phyloP scores from a whole-genome alignment of 768 basidiomycete genomes.

The Boletus rufocinnamomeus region DNA sequence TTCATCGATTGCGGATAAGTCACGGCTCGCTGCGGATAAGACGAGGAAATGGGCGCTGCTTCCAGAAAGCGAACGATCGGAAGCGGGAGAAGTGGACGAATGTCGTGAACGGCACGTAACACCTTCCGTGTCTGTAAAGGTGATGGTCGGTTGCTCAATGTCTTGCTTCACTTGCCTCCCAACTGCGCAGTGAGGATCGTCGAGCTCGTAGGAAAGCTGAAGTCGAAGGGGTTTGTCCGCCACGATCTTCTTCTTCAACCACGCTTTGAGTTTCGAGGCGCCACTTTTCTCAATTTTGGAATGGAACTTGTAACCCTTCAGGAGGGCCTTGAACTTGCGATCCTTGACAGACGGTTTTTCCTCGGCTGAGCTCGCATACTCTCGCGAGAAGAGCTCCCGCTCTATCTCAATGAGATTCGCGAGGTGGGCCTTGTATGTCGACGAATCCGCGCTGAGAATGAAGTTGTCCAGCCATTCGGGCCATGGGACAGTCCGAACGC shows the following conservation, averaged over 20 bases:
- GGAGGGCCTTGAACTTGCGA: constrained; percentile 42
- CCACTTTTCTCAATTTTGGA: constrained; percentile 37
- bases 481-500: constrained; percentile 38
- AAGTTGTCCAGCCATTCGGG: constrained; percentile 43
- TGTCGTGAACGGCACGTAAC: constrained; percentile 17
- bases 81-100: constrained; percentile 4
- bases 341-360: constrained; percentile 35
- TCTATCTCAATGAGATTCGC: constrained; percentile 40
- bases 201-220: constrained; percentile 44
- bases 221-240: constrained; percentile 40
- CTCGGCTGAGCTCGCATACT: constrained; percentile 21
- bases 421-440: constrained; percentile 39
- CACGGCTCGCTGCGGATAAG: constrained; percentile 54
- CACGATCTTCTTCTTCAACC: constrained; percentile 62
- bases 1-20: constrained; percentile 56
- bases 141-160: constrained; percentile 17
- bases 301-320: constrained; percentile 45
- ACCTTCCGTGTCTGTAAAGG: constrained; percentile 29
- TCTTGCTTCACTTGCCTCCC: constrained; percentile 38
- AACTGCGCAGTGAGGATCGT: constrained; percentile 42
- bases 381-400: constrained; percentile 33
- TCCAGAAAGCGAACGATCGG: constrained; percentile 31
- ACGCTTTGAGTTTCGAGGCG: constrained; percentile 56
- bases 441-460: constrained; percentile 36
- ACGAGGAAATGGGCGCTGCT: constrained; percentile 47